Percentiles rank a stretch among this genome's conserved stretches.
phyloP scores from a whole-genome alignment of 2,329 filamentous ascomycete genomes.

The Penicillium brasilianum region DNA sequence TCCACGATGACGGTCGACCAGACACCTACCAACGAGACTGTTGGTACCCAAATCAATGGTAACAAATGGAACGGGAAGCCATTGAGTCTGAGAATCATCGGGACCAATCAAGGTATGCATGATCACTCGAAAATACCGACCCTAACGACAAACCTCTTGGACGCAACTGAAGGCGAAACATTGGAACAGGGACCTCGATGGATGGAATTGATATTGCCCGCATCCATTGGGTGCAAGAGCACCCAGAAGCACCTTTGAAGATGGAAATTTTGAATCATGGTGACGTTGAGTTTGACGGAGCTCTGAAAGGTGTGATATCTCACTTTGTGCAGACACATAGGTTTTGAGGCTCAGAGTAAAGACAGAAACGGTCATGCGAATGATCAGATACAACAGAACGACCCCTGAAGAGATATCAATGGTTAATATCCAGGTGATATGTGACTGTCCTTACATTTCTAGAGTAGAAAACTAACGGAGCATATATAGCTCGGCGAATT shows the following conservation, averaged over 20 bases:
- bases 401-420: conserved; percentile 33
- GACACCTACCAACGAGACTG: not conserved
- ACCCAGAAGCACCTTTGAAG: conserved; percentile 26
- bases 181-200: conserved; percentile 32
- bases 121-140: not conserved
- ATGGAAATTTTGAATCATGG: conserved; percentile 29
- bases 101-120: conserved; percentile 1
- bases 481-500: not conserved
- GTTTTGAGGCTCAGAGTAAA: not conserved
- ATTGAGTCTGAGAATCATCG: not conserved
- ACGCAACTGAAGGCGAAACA: conserved; percentile 1
- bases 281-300: conserved; percentile 11
- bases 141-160: not conserved
- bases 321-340: conserved; percentile 3
- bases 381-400: conserved; percentile 31
- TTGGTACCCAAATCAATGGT: not conserved
- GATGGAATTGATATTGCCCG: conserved; percentile 33
- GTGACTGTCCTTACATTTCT: not conserved
- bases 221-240: conserved; percentile 35
- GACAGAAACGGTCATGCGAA: conserved; percentile 24
- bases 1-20: not conserved
- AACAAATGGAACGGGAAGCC: not conserved
- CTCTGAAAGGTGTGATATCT: not conserved
- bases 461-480: not conserved
- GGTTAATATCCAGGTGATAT: conserved; percentile 28